These are phyloP conservation scores for Camellia japonica DNA, from an alignment of 148 eudicot genomes.

Conservation along the genomic window DNA sequence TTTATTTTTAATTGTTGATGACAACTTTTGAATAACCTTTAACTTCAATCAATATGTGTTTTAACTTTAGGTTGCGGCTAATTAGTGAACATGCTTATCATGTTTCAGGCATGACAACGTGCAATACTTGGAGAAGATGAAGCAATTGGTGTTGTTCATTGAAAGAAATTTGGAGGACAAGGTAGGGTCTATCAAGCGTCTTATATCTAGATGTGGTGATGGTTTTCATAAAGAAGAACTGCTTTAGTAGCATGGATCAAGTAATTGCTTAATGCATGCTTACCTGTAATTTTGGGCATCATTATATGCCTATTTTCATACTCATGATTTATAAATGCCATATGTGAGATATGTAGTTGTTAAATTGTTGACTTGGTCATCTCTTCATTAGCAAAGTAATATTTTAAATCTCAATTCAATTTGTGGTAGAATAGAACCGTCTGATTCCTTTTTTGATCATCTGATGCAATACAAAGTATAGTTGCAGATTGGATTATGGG, in stretches of 20 bases:
- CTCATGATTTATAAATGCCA: neutral
- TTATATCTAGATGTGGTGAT: neutral
- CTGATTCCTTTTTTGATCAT: neutral
- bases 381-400: neutral
- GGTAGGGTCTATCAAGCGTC: conserved; percentile 32
- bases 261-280: neutral
- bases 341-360: neutral
- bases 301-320: neutral
- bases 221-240: conserved; percentile 1
- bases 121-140: conserved; percentile 91
- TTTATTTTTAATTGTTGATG: neutral
- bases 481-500: neutral
- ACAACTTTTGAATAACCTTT: neutral
- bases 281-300: neutral
- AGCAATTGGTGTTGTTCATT: conserved; percentile 75
- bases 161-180: conserved; percentile 86
- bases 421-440: neutral
- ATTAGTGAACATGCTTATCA: conserved; percentile 16
- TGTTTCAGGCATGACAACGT: conserved; percentile 84
- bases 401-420: neutral
- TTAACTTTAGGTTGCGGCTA: conserved; percentile 9
- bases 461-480: neutral
- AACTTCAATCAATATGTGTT: neutral
- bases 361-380: neutral
- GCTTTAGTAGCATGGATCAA: conserved; percentile 9